Evolutionary conservation across 139 green algal genomes (phyloP), one percentile per base, ranked within the genome.

Genomic region (Chlamydomonas incerta): DNA sequence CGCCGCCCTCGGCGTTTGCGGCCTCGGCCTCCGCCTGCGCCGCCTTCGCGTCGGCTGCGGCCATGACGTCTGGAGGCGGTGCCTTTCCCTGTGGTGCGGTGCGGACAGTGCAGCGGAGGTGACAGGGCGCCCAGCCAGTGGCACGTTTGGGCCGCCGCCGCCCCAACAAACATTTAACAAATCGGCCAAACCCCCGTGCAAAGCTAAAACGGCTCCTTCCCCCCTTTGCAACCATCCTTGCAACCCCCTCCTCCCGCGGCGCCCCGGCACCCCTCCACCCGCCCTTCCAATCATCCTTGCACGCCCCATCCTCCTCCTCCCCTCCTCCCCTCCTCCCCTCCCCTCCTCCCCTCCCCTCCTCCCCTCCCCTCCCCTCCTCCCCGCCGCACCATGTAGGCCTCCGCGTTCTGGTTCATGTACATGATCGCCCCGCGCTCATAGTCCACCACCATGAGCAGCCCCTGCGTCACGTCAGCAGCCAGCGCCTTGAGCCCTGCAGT

Each of bases 341-440:
- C 31, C 15, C 28, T 4, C 15, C 15, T 34, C 29, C 21, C 63
- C 35, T 1, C 2, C 63, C 28, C 63, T 2, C 14, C 13, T 35
- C 21, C 21, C 63, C 3, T 17, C 29, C 63, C 1, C 63, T 9
- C 63, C 2, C 15, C 63, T 3, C 2, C 63, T 3, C n/a, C 31
- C 1, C 66, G 31, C 47, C 74, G 23, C 74, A 82, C 74, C 75
- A 83, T 83, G 60, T 83, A 83, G 1, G 24, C 28, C 62, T 70
- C 60, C 20, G 66, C 50, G 66, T 76, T 57, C 9, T n/a, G 47
- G 63, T 85, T 85, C 66, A 74, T 47, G 79, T 85, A 85, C 15
- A 85, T 31, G 9, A 85, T 31, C 6, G 65, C 66, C 9, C 79
- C 79, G 0, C 47, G 46, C 21, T 66, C 35, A 50, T 85, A 85